Conservation (phyloP, 495 filamentous ascomycete species). For the Talaromyces thailandensis region DNA sequence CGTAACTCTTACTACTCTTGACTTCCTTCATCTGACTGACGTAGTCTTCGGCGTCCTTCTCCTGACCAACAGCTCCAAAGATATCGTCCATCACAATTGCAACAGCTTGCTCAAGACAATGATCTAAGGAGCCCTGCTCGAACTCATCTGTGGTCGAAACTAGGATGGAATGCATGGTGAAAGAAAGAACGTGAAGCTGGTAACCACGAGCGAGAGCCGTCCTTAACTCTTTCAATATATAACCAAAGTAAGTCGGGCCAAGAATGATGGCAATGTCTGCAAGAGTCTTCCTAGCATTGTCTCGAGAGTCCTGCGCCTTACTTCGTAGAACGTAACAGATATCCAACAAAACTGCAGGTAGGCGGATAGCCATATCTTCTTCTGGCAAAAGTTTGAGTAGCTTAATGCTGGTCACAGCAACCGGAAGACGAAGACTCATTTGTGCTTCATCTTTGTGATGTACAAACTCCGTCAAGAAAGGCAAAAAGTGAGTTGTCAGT, state of each 20-base stretch:
- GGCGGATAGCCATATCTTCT: constrained; percentile 55
- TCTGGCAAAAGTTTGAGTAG: constrained; percentile 71
- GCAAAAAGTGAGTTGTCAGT: constrained; percentile 64
- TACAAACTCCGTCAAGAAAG: constrained; percentile 67
- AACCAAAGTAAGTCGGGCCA: constrained; percentile 75
- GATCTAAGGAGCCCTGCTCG: constrained; percentile 76
- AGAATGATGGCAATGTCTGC: constrained; percentile 70
- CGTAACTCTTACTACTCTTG: constrained; percentile 93
- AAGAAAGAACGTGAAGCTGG: constrained; percentile 92
- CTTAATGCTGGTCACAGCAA: constrained; percentile 80
- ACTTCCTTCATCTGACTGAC: constrained; percentile 94
- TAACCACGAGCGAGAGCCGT: constrained; percentile 74
- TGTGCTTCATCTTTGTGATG: constrained; percentile 90
- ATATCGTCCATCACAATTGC: constrained; percentile 93
- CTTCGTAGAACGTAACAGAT: constrained; percentile 88
- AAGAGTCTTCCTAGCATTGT: constrained; percentile 82
- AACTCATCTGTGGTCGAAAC: constrained; percentile 65
- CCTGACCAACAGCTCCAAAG: constrained; percentile 89
- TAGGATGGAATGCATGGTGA: constrained; percentile 87
- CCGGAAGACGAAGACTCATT: constrained; percentile 82
- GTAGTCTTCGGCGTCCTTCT: constrained; percentile 96
- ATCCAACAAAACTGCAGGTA: constrained; percentile 81
- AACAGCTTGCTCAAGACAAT: constrained; percentile 70
- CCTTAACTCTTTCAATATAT: constrained; percentile 86
- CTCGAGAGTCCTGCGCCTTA: constrained; percentile 76